phyloP scores from a whole-genome alignment of 2,329 filamentous ascomycete species.

The Hysterium pulicare region DNA sequence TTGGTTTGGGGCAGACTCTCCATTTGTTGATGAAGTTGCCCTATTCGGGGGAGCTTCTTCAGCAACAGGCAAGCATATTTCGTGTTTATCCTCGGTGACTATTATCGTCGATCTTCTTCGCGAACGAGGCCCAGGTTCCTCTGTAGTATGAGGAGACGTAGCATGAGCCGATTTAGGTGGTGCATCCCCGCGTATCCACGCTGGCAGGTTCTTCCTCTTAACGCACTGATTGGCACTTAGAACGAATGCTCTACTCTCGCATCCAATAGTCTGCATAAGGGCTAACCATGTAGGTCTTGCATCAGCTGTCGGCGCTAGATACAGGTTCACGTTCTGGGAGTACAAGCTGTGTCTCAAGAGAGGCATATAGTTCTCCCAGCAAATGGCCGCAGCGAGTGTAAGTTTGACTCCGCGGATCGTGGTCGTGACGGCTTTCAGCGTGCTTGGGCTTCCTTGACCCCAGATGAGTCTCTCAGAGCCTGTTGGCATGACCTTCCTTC shows the following conservation, averaged over 20 bases:
- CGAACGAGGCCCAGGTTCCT: neutral
- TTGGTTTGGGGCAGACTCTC: conserved; percentile 8
- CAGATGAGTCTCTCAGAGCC: conserved; percentile 80
- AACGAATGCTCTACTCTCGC: conserved; percentile 82
- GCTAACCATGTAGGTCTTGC: conserved; percentile 75
- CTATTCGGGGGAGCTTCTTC: conserved; percentile 9
- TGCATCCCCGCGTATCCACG: conserved; percentile 48
- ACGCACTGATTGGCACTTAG: conserved; percentile 83
- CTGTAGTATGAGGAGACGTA: conserved; percentile 3
- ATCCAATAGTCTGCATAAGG: conserved; percentile 76
- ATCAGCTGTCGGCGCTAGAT: conserved; percentile 87
- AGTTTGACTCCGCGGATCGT: conserved; percentile 74
- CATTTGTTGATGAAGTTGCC: conserved; percentile 4
- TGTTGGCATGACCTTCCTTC: conserved; percentile 91
- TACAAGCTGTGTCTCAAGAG: conserved; percentile 80
- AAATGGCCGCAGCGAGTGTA: conserved; percentile 82
- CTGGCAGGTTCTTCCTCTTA: conserved; percentile 54
- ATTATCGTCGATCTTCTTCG: conserved; percentile 41
- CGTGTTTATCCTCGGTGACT: conserved; percentile 42
- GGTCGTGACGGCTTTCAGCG: conserved; percentile 74
- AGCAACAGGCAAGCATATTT: conserved; percentile 43
- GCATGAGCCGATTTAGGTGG: conserved; percentile 3
- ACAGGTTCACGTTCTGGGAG: conserved; percentile 85
- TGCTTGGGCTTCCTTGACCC: conserved; percentile 79
- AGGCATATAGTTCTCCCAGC: conserved; percentile 98